Evolutionary conservation across 129 eudicot species (phyloP).

Genomic region (Calendula officinalis): DNA sequence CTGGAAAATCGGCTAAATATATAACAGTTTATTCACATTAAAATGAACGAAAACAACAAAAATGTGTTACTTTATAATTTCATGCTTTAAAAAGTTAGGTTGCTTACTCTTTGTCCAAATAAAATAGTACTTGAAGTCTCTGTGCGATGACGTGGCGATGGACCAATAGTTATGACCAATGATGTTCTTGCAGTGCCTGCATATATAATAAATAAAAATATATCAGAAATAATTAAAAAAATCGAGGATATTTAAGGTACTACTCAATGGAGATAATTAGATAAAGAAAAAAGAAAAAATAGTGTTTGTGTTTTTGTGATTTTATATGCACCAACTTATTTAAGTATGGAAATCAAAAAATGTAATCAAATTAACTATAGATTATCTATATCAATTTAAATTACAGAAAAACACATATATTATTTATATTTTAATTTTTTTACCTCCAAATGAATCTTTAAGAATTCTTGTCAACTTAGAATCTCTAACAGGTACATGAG

Average conservation of each 20-base stretch:
- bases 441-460: conserved; percentile 94
- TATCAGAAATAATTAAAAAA: background rate
- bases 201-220: conserved; percentile 17
- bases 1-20: background rate
- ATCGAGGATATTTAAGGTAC: background rate
- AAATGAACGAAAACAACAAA: conserved; percentile 10
- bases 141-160: conserved; percentile 92
- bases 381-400: background rate
- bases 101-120: conserved; percentile 90
- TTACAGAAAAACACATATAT: background rate
- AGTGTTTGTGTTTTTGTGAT: background rate
- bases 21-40: background rate
- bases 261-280: background rate
- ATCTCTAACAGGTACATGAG: conserved; percentile 95
- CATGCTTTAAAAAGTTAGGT: background rate
- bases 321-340: background rate
- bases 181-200: conserved; percentile 91
- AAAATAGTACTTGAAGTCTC: conserved; percentile 84
- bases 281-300: background rate
- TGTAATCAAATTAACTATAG: background rate
- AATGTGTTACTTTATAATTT: background rate
- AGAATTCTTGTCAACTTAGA: conserved; percentile 91
- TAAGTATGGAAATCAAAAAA: background rate
- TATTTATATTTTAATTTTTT: conserved; percentile 22
- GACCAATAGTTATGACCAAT: conserved; percentile 74